Evolutionary conservation across 768 basidiomycete genomes (phyloP), one percentile per base, ranked within the genome.

Genomic region (Pleurotus djamor): DNA sequence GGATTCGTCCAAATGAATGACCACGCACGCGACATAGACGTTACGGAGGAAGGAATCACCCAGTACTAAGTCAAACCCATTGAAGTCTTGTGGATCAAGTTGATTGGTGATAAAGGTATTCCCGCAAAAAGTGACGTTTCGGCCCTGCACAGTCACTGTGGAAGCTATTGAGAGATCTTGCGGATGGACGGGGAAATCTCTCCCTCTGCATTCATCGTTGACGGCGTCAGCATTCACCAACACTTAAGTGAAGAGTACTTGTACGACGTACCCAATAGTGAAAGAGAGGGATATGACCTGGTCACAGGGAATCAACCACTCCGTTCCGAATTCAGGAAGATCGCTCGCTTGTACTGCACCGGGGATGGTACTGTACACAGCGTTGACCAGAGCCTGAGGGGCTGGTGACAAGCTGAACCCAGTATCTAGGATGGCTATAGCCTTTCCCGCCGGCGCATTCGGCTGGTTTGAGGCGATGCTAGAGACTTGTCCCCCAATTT

Each of bases 31-130:
- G 45, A 28, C 0, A 52, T 28, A 5, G 77, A 21, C 54, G 41
- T 55, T 55, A 85, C 65, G 64, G 87, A 87, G 70, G 73, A 89
- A 90, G 6, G 83, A 78, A 86, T 90, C 89, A 58, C 89, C 89
- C 47, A 91, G 75, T 45, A 91, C 80, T 68, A 87, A 79, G 65
- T 90, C 88, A 61, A 78, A 89, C 8, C 77, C 72, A 10, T 78
- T 79, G 59, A 80, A 73, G 63, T 78, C 80, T 34, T 66, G 8
- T 5, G 8, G 64, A n/a, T n/a, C n/a, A n/a, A n/a, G 52, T 72
- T 65, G 8, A 78, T 5, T 7, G 7, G 76, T 14, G 61, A n/a
- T 58, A n/a, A 69, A 62, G 52, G 75, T 66, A 10, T 67, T 60
- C 10, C 74, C 52, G 33, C 76, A 73, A 54, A 78, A 47, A 32